These are phyloP conservation scores for Nothophaeocryptopus gaeumannii DNA, from an alignment of 2,329 filamentous ascomycete genomes.

Conservation along the genomic window DNA sequence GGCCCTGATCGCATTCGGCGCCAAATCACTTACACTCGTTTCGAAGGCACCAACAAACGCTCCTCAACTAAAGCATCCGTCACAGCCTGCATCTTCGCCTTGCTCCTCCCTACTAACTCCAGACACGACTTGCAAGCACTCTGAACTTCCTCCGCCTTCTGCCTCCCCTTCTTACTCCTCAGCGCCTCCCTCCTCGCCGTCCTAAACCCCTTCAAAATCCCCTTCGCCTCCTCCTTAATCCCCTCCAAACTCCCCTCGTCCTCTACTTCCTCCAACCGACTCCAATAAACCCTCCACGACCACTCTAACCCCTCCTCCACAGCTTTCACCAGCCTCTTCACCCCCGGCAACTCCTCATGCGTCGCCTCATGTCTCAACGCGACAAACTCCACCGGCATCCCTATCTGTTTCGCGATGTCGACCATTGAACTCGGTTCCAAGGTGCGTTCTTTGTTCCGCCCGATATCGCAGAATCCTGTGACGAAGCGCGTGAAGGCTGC, in stretches of 20 bases:
- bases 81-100: slow-evolving; percentile 16
- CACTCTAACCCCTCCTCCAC: slow-evolving; percentile 70
- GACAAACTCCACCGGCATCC: slow-evolving; percentile 74
- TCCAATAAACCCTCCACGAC: slow-evolving; percentile 92
- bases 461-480: slow-evolving; percentile 73
- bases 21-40: slow-evolving; percentile 28
- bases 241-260: slow-evolving; percentile 31
- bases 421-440: slow-evolving; percentile 67
- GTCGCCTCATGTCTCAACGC: slow-evolving; percentile 87
- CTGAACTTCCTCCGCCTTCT: slow-evolving; percentile 10
- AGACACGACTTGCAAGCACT: slow-evolving; percentile 13
- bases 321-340: slow-evolving; percentile 69
- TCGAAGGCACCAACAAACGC: slow-evolving; percentile 38
- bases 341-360: slow-evolving; percentile 78
- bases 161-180: slow-evolving; percentile 33
- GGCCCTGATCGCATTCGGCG: too few relatives aligned
- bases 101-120: slow-evolving; percentile 12
- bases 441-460: slow-evolving; percentile 60
- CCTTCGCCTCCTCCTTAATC: slow-evolving; percentile 32
- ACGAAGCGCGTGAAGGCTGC: slow-evolving; percentile 70
- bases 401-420: slow-evolving; percentile 64
- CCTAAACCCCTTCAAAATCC: slow-evolving; percentile 26
- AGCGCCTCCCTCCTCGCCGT: slow-evolving; percentile 30
- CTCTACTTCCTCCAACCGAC: slow-evolving; percentile 41
- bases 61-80: slow-evolving; percentile 36